phyloP scores from a whole-genome alignment of 345 rosid species.

The Sisymbrium altissimum region DNA sequence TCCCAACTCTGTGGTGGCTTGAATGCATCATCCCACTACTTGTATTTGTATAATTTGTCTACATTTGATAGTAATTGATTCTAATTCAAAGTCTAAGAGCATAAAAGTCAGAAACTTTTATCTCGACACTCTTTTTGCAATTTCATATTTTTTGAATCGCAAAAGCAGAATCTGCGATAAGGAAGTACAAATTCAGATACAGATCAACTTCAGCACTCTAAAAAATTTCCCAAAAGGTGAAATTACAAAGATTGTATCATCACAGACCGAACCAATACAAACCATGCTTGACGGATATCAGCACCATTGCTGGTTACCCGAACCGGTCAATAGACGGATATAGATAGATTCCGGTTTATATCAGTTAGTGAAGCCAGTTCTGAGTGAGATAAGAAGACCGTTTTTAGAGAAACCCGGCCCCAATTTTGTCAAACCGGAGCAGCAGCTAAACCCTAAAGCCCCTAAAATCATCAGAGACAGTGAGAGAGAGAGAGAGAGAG shows the following conservation, averaged over 20 bases:
- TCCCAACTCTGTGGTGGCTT: neutral
- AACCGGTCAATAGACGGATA: neutral
- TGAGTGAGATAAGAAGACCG: neutral
- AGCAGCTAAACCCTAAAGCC: slow-evolving; percentile 27
- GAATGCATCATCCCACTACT: neutral
- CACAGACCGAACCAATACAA: neutral
- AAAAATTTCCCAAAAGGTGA: no score
- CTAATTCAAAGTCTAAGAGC: neutral
- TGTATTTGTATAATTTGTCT: neutral
- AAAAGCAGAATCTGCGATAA: neutral
- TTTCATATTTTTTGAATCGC: neutral
- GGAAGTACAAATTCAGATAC: neutral
- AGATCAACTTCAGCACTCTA: neutral
- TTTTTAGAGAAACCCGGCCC: neutral
- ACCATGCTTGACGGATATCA: no score
- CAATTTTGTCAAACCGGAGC: neutral
- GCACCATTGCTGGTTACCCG: neutral
- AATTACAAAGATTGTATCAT: neutral
- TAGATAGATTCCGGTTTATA: neutral
- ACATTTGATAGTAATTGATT: neutral
- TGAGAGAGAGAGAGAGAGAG: neutral
- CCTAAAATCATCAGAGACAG: neutral
- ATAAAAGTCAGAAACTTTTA: neutral
- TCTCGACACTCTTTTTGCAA: neutral
- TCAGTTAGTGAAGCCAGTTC: neutral